Evolutionary conservation across 2,329 filamentous ascomycete genomes (phyloP).

Genomic region (Keithomyces neogunnii): DNA sequence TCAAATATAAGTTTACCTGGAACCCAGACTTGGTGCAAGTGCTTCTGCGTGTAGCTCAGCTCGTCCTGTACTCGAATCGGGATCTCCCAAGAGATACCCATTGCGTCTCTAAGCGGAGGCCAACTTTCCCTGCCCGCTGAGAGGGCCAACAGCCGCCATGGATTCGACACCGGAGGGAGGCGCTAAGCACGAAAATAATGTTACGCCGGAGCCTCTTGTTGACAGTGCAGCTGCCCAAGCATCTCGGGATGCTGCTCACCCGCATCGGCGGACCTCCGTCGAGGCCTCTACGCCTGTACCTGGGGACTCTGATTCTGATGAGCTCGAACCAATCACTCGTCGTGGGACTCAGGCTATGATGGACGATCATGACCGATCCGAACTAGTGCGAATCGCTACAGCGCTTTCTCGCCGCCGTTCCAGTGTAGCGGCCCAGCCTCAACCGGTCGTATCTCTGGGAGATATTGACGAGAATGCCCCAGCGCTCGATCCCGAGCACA

Average conservation of each 20-base stretch:
- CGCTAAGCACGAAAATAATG: not conserved
- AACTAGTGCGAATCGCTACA: conserved; percentile 31
- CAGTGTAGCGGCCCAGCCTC: conserved; percentile 11
- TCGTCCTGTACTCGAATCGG: not conserved
- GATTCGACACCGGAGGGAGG: not conserved
- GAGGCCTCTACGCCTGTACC: not conserved
- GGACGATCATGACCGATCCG: conserved; percentile 23
- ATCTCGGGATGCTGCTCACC: not conserved
- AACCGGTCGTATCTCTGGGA: conserved; percentile 11
- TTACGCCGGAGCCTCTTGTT: conserved; percentile 1
- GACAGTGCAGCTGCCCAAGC: not conserved
- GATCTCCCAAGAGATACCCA: not conserved
- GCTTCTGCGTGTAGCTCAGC: not conserved
- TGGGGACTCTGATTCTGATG: not conserved
- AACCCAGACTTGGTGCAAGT: not conserved
- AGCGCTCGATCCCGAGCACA: conserved; percentile 26
- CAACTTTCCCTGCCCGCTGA: not conserved
- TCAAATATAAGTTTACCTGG: not conserved
- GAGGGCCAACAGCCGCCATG: not conserved
- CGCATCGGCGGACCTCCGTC: not conserved
- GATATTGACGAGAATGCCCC: conserved; percentile 21
- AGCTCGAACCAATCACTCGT: conserved; percentile 6
- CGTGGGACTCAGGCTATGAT: conserved; percentile 14
- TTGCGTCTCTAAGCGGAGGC: not conserved
- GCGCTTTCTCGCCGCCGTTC: conserved; percentile 27